Conservation (phyloP, 768 basidiomycete species). For the Tricholoma sp. region DNA sequence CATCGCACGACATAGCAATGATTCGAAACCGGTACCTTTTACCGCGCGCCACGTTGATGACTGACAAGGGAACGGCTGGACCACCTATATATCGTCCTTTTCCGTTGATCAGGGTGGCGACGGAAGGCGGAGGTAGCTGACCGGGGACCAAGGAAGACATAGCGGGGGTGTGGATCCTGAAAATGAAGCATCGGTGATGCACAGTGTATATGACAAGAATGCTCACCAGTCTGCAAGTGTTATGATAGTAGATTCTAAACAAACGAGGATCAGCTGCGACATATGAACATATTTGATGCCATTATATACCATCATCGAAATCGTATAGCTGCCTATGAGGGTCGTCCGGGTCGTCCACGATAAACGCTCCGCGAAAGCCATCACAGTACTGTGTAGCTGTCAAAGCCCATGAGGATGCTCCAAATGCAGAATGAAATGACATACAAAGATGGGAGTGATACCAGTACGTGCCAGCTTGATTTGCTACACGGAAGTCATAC, state of each 20-base stretch:
- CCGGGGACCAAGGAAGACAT: neutral
- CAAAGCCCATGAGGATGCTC: neutral
- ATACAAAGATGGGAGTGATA: neutral
- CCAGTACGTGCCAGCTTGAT: conserved; percentile 28
- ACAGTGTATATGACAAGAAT: neutral
- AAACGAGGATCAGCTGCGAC: neutral
- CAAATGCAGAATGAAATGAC: conserved; percentile 11
- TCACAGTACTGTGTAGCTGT: conserved; percentile 50
- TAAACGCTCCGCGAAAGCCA: conserved; percentile 44
- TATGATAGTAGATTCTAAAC: neutral
- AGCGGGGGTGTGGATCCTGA: neutral
- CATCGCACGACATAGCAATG: conserved; percentile 27
- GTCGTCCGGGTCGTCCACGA: conserved; percentile 34
- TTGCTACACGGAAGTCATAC: conserved; percentile 25
- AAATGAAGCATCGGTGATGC: neutral
- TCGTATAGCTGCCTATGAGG: neutral
- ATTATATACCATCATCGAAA: neutral
- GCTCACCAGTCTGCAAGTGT: conserved; percentile 2
- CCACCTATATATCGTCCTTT: conserved; percentile 27
- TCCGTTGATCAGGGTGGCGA: conserved; percentile 29
- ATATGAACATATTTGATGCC: neutral
- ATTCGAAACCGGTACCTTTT: conserved; percentile 33
- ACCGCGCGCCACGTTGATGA: conserved; percentile 27
- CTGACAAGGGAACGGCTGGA: conserved; percentile 19
- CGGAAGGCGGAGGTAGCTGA: conserved; percentile 4